Base-by-base conservation (phyloP, 2,329 filamentous ascomycete genomes). In the Pseudocercospora fuligena region DNA sequence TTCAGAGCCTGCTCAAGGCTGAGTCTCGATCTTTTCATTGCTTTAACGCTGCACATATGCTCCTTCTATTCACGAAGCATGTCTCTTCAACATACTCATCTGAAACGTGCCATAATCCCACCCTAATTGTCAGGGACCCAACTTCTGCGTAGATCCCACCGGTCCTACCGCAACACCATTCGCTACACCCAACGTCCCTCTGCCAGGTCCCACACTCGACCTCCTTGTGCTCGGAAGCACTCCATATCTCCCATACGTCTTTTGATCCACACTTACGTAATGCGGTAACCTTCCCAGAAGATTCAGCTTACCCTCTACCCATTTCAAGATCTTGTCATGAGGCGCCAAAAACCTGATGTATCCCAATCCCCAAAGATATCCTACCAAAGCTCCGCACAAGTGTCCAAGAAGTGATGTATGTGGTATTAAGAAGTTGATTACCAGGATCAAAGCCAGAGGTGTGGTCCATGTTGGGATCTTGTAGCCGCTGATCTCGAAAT, bases 191-290 rank as follows among this genome's bases (percentile, higher is more conserved):
- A 75, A 62, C 40, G 75, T 74, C 21, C 74, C 75, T 69, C 73
- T 69, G 7, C 72, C 70, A 11, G 73, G 71, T 43, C 71, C 71
- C 43, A 71, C 69, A 31, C 66, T 64, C 46, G 60, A 64, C 33
- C 58, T 63, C 51, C 60, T 68, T 27, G 74, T 77, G 58, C 70
- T 76, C 2, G 94, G 94, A 64, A 98, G 82, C 14, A 97, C 91
- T 1, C 94, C 94, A 74, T 97, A 97, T 61, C 94, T 87, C 7
- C 94, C 94, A 75, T 94, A 97, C 5, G 92, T 97, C 85, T 97
- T 97, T 80, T 97, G 94, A 76, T 98, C 94, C 16, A 97, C 90
- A 64, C 92, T 96, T 57, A 98, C 91, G 75, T 97, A 98, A 80
- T 97, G 92, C 53, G 94, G 94, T 27, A 98, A 81, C 66, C 93